These are phyloP conservation scores for Phytophthora multivora DNA, from an alignment of 352 stramenopile genomes.

Conservation along the genomic window DNA sequence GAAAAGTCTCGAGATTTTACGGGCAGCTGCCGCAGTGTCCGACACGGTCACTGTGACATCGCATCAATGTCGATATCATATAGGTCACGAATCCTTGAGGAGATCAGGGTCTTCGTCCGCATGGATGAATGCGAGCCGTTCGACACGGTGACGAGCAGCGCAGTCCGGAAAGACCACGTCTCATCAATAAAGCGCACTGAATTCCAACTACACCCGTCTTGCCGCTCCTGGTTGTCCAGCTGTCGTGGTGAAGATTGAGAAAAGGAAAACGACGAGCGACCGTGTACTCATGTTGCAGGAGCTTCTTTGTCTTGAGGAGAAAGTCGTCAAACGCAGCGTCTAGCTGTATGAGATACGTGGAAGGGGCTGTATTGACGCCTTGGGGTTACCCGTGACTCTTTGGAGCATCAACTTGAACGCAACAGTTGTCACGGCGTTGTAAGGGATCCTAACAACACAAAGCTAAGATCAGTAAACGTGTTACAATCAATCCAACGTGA, in stretches of 20 bases:
- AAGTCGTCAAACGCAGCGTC: neutral
- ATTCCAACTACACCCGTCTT: neutral
- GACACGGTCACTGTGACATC: conserved; percentile 4
- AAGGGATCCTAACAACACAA: neutral
- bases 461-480: no score
- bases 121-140: neutral
- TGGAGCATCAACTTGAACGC: conserved; percentile 4
- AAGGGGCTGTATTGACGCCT: neutral
- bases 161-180: neutral
- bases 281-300: neutral
- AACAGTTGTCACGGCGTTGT: neutral
- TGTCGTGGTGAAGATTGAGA: conserved; percentile 8
- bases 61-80: conserved; percentile 1
- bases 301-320: no score
- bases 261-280: neutral
- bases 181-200: conserved; percentile 7
- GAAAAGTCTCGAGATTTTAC: conserved; percentile 7
- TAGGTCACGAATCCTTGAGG: neutral
- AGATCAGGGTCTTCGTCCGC: neutral
- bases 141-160: neutral
- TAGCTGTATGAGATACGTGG: neutral
- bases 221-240: neutral
- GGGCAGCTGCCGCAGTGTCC: neutral
- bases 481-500: no score
- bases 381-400: neutral